Evolutionary conservation across 148 eudicot genomes (phyloP), one percentile per base, ranked within the genome.

Genomic region (Salicornia ramosissima): DNA sequence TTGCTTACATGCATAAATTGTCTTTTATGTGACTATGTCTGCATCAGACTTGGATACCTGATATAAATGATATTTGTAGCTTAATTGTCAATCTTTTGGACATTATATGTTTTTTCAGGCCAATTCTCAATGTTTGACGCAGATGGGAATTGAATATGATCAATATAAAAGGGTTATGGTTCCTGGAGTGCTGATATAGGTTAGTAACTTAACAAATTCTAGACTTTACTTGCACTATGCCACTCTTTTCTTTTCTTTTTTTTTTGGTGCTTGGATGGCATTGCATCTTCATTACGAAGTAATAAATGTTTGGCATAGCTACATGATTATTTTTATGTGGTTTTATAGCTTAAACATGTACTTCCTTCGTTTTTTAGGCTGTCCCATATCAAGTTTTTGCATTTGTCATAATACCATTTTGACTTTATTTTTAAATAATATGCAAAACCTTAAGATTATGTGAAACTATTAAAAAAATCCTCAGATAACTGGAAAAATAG

Each of bases 11-110:
- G 49, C 58, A 36, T 52, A 65, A 25, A 60, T 21, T 71, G 61
- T 39, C 56, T 36, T 24, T 55, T 54, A 47, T 77, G 72, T 29
- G 71, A 52, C 47, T 53, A 65, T 54, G 36, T 43, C 42, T 65
- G 65, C 67, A 71, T 71, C 67, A 50, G 31, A 39, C 56, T 22
- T 71, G 30, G 53, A 67, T 34, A 66, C 72, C 71, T 77, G 80
- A 57, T 68, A 65, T 14, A 1, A 13, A 45, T 24, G 34, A 30
- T 9, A 10, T 21, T 33, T 31, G 42, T 64, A 15, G 21, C 33
- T 31, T 13, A 10, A 42, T 31, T 34, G 3, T 45, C 51, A 34
- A 53, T 12, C 10, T 13, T 31, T 45, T 68, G 73, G 64, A 45
- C 31, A 14, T 15, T 25, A 36, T 57, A 60, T 24, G n/a, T 64